phyloP scores from a whole-genome alignment of 2,329 filamentous ascomycete genomes.

The Monosporascus sp. region DNA sequence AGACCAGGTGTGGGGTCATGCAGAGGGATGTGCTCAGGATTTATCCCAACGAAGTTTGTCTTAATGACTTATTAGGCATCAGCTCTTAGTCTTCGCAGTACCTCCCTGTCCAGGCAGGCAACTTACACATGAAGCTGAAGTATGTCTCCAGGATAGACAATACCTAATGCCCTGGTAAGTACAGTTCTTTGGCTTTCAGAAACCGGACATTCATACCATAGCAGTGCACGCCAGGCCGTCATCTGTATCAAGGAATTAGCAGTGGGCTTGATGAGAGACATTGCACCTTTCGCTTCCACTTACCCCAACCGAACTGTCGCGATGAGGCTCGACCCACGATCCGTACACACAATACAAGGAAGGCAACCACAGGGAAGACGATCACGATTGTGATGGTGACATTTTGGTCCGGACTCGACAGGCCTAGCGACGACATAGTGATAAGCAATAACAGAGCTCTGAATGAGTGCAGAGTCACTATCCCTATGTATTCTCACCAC shows the following conservation, averaged over 20 bases:
- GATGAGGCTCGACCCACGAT: constrained; percentile 15
- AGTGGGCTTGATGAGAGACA: too few species aligned
- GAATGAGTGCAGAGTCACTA: background rate
- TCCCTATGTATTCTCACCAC: background rate
- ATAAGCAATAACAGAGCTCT: background rate
- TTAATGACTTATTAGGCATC: constrained; percentile 11
- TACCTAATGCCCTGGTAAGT: constrained; percentile 6
- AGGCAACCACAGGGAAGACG: constrained; percentile 12
- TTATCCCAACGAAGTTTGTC: constrained; percentile 18
- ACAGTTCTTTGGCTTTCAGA: background rate
- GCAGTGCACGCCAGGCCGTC: constrained; percentile 17
- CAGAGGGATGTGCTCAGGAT: constrained; percentile 11
- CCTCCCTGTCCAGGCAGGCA: background rate
- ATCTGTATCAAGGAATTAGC: constrained; percentile 10
- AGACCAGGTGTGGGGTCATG: constrained; percentile 14
- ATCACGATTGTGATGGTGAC: constrained; percentile 6
- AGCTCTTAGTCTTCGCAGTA: background rate
- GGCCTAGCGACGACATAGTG: background rate
- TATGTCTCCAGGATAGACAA: constrained; percentile 17
- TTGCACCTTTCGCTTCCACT: background rate
- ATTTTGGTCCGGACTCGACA: background rate
- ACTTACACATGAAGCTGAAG: constrained; percentile 20
- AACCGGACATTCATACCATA: constrained; percentile 10
- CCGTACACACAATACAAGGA: constrained; percentile 14
- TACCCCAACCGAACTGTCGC: constrained; percentile 16